Evolutionary conservation across 108 stramenopile genomes (phyloP).

Genomic region (Schizochytrium sp.): DNA sequence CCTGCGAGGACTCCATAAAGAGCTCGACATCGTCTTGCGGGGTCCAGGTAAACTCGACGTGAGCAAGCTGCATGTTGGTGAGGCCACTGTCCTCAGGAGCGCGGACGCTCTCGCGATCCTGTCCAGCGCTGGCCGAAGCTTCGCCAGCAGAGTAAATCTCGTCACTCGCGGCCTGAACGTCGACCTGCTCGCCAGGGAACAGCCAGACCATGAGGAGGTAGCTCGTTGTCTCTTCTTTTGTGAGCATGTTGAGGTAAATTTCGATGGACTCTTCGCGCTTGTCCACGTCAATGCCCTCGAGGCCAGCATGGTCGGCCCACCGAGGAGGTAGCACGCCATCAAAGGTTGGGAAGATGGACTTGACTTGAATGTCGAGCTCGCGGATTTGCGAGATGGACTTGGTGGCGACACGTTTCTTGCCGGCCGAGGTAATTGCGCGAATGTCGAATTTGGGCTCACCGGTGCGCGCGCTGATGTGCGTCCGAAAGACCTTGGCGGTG

Average conservation of each 20-base stretch:
- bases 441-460: background rate
- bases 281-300: background rate
- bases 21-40: conserved; percentile 18
- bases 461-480: background rate
- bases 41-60: conserved; percentile 13
- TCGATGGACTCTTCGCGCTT: background rate
- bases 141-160: background rate
- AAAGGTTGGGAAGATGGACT: background rate
- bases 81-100: background rate
- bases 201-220: background rate
- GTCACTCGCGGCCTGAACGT: background rate
- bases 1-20: background rate
- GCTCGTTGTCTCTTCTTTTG: background rate
- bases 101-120: background rate
- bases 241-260: background rate
- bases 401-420: background rate
- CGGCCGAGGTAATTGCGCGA: background rate
- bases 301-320: background rate
- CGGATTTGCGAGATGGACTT: background rate
- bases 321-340: background rate
- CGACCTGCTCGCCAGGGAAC: background rate
- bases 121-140: background rate
- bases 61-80: background rate
- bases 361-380: background rate
- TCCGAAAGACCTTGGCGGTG: background rate